Conservation (phyloP, 768 basidiomycete species). For the Dentipellis sp. region DNA sequence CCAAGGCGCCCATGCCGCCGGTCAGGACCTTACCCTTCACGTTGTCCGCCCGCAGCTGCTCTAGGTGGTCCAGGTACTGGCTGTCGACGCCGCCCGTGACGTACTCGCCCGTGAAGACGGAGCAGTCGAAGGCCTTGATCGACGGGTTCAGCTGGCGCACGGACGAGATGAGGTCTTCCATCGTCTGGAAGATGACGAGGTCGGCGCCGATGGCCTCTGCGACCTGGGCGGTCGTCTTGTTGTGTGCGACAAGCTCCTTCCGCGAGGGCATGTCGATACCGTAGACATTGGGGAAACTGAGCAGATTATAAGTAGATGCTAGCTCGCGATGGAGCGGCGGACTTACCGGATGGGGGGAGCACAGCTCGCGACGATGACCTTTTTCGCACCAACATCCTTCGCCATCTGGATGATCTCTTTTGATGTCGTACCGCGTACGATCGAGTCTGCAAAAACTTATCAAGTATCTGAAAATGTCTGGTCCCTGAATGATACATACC, state of each 20-base stretch:
- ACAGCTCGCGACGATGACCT: constrained; percentile 93
- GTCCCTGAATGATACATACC: constrained; percentile 36
- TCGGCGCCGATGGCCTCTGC: constrained; percentile 91
- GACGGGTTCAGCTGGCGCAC: constrained; percentile 77
- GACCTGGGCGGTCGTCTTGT: constrained; percentile 96
- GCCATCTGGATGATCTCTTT: constrained; percentile 99
- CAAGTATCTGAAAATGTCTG: not conserved
- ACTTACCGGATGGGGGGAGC: constrained; percentile 88
- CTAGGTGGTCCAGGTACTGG: constrained; percentile 66
- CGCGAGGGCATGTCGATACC: constrained; percentile 99
- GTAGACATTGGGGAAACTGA: constrained; percentile 87
- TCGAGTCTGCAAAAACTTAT: constrained; percentile 60
- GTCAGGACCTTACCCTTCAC: constrained; percentile 44
- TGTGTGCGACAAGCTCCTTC: constrained; percentile 91
- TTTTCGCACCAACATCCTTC: constrained; percentile 95
- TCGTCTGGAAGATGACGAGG: constrained; percentile 90
- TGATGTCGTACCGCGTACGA: constrained; percentile 96
- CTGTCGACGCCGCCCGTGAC: constrained; percentile 90
- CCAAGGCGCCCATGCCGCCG: constrained; percentile 24
- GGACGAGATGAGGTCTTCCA: constrained; percentile 78
- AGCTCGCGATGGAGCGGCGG: not conserved
- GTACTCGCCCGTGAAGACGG: constrained; percentile 96
- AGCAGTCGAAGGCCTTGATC: constrained; percentile 84
- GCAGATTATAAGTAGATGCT: not conserved
- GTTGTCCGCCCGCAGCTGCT: constrained; percentile 76